Percentiles rank a stretch among this genome's conserved stretches.
phyloP scores from a whole-genome alignment of 1,139 yeast genomes.

The Hanseniaspora gamundiae region DNA sequence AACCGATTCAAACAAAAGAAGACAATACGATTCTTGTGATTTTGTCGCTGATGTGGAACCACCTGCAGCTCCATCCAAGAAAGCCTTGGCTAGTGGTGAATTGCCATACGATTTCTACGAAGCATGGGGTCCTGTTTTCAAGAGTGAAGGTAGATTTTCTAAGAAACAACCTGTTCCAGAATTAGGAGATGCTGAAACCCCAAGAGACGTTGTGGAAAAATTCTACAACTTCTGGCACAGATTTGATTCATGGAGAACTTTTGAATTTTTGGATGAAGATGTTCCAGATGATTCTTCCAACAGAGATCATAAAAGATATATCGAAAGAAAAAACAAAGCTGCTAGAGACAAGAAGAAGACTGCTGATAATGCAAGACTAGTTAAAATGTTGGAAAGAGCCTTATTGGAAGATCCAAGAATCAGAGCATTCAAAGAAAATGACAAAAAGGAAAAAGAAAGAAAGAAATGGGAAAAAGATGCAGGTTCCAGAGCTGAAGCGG shows the following conservation, averaged over 20 bases:
- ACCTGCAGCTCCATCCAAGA: constrained; percentile 47
- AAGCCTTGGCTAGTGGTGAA: background rate
- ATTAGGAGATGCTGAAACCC: constrained; percentile 55
- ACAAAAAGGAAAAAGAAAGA: constrained; percentile 88
- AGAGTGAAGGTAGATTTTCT: constrained; percentile 82
- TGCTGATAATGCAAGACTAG: constrained; percentile 87
- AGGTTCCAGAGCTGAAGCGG: constrained; percentile 92
- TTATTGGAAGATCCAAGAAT: constrained; percentile 89
- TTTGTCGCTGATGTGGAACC: constrained; percentile 73
- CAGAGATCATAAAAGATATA: constrained; percentile 98
- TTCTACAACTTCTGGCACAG: constrained; percentile 91
- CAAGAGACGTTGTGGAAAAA: constrained; percentile 76
- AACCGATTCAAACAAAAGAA: constrained; percentile 76
- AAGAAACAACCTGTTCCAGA: constrained; percentile 79
- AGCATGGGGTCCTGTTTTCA: constrained; percentile 90
- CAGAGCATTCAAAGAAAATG: constrained; percentile 83
- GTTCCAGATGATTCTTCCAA: constrained; percentile 98
- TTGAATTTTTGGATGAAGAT: constrained; percentile 96
- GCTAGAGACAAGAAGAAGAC: constrained; percentile 96
- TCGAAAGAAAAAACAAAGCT: constrained; percentile 93
- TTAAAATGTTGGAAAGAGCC: constrained; percentile 81
- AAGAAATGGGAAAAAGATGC: constrained; percentile 98
- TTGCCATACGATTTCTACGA: constrained; percentile 62
- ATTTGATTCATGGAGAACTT: constrained; percentile 97
- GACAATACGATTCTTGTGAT: constrained; percentile 93